Conservation (phyloP, 805 yeast genomes). For the Candida ipomoeae region DNA sequence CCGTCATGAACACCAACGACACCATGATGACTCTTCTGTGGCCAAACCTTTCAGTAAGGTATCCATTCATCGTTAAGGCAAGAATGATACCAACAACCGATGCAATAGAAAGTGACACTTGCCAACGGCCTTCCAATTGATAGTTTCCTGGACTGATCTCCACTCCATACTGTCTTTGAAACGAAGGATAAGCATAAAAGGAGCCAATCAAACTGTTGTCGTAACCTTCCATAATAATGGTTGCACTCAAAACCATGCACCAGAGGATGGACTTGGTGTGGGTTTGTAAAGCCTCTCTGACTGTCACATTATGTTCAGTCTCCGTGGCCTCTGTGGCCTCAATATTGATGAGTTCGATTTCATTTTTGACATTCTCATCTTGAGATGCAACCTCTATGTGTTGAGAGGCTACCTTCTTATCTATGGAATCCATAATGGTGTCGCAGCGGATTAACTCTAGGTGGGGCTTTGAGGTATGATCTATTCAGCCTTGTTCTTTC, state of each 20-base stretch:
- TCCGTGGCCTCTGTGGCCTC: constrained; percentile 20
- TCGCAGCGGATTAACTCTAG: not conserved
- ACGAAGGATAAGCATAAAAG: constrained; percentile 11
- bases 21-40: constrained; percentile 34
- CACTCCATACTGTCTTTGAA: constrained; percentile 7
- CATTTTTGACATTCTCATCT: not conserved
- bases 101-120: constrained; percentile 15
- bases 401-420: not conserved
- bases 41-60: constrained; percentile 42
- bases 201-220: constrained; percentile 11
- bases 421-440: not conserved
- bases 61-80: constrained; percentile 42
- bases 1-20: constrained; percentile 25
- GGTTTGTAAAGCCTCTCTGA: constrained; percentile 10
- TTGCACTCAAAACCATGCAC: constrained; percentile 9
- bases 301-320: constrained; percentile 19
- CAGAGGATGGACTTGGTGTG: constrained; percentile 12
- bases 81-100: constrained; percentile 29
- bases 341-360: constrained; percentile 3
- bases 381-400: constrained; percentile 5
- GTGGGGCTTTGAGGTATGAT: not conserved
- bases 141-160: constrained; percentile 1
- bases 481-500: not conserved
- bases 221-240: constrained; percentile 14
- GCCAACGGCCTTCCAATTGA: constrained; percentile 20